phyloP scores from a whole-genome alignment of 495 filamentous ascomycete genomes.

The Xylaria palmicola region DNA sequence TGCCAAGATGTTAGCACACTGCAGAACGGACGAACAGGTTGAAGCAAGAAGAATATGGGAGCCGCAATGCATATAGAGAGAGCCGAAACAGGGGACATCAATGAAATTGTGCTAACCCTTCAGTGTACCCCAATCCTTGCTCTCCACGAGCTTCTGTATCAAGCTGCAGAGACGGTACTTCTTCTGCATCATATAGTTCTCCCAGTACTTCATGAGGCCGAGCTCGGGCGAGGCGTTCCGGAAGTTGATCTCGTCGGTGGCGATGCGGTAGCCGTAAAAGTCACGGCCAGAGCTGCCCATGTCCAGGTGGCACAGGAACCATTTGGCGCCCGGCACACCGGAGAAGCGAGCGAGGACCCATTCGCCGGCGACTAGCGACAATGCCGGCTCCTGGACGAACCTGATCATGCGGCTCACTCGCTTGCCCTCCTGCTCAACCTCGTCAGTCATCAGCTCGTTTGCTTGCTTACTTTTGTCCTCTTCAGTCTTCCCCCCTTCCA shows the following conservation, averaged over 20 bases:
- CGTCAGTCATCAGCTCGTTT: not conserved
- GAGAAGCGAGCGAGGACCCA: constrained; percentile 51
- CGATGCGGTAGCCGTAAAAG: constrained; percentile 42
- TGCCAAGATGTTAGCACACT: too few species aligned
- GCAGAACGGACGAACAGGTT: too few species aligned
- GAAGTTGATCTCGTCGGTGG: constrained; percentile 41
- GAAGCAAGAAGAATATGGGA: too few species aligned
- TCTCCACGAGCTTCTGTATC: constrained; percentile 23
- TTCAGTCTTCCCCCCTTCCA: not conserved
- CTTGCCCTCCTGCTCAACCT: constrained; percentile 30
- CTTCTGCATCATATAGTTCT: constrained; percentile 42
- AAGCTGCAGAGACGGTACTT: constrained; percentile 39
- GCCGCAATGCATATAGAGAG: too few species aligned
- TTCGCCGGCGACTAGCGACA: constrained; percentile 43
- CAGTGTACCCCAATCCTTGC: constrained; percentile 18
- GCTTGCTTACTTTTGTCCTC: not conserved
- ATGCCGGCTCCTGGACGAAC: constrained; percentile 41
- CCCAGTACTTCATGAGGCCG: constrained; percentile 37
- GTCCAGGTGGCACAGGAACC: constrained; percentile 50
- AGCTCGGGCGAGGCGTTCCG: constrained; percentile 33
- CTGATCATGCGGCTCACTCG: constrained; percentile 39
- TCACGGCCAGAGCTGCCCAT: constrained; percentile 34
- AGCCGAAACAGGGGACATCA: not conserved
- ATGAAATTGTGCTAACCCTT: constrained; percentile 1
- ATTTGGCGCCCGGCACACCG: constrained; percentile 38